Percentiles rank a stretch among this genome's conserved stretches.
These are phyloP conservation scores for Yamadazyma dushanensis DNA, from an alignment of 1,139 yeast species.

Conservation along the genomic window DNA sequence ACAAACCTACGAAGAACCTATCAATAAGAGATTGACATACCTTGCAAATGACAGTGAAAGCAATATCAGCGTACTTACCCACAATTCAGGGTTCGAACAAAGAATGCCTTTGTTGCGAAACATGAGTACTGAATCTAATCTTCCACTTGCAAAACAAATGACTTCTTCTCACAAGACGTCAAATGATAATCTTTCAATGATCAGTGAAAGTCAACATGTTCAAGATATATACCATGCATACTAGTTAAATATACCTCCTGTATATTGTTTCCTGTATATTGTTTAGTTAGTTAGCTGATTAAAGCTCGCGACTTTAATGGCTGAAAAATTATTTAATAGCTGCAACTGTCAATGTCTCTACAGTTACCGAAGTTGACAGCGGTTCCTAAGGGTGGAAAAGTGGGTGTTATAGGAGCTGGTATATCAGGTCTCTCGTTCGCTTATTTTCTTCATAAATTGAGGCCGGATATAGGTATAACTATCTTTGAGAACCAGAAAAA, in stretches of 20 bases:
- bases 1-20: not conserved
- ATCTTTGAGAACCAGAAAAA: slow-evolving; percentile 55
- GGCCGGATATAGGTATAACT: slow-evolving; percentile 71
- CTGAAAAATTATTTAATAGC: no score
- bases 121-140: slow-evolving; percentile 25
- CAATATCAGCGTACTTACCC: slow-evolving; percentile 20
- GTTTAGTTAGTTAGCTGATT: not conserved
- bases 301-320: slow-evolving; percentile 1
- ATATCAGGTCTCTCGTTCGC: slow-evolving; percentile 82
- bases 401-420: slow-evolving; percentile 84
- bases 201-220: slow-evolving; percentile 13
- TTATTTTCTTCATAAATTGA: slow-evolving; percentile 63
- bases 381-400: slow-evolving; percentile 31
- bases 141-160: slow-evolving; percentile 14
- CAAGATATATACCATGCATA: slow-evolving; percentile 24
- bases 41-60: slow-evolving; percentile 17
- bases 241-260: slow-evolving; percentile 5
- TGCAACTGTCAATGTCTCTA: no score
- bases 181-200: slow-evolving; percentile 20
- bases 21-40: not conserved
- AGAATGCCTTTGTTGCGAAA: slow-evolving; percentile 32
- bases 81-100: slow-evolving; percentile 29
- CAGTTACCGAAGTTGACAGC: not conserved
- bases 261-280: no score
- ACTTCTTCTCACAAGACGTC: slow-evolving; percentile 13